These are phyloP conservation scores for Blastocystis sp. DNA, from an alignment of 352 stramenopile species.

Conservation along the genomic window DNA sequence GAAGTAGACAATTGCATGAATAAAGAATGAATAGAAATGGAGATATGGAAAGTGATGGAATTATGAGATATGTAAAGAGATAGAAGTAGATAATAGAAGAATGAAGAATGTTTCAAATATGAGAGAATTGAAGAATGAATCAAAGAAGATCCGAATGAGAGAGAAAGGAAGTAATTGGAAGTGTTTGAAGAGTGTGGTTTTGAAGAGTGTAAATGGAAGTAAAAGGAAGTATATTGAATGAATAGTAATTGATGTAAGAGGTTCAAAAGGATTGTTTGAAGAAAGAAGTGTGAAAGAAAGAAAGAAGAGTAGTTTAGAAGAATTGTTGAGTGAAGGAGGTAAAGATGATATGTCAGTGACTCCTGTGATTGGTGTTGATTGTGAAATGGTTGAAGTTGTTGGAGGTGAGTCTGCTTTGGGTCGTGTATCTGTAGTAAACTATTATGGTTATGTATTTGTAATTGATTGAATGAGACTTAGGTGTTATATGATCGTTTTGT, in stretches of 20 bases:
- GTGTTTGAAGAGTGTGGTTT: slow-evolving; percentile 10
- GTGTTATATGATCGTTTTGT: slow-evolving; percentile 72
- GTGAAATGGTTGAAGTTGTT: slow-evolving; percentile 78
- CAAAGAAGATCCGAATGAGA: neutral
- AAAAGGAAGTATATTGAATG: neutral
- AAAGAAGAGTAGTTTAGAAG: neutral
- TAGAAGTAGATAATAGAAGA: neutral
- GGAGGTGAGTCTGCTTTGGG: slow-evolving; percentile 69
- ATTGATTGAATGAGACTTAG: slow-evolving; percentile 64
- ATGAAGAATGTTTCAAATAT: neutral
- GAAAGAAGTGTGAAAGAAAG: neutral
- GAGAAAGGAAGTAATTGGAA: slow-evolving; percentile 25
- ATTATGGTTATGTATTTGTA: slow-evolving; percentile 65
- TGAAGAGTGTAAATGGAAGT: neutral
- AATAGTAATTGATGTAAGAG: neutral
- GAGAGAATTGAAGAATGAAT: neutral
- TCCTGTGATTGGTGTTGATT: slow-evolving; percentile 71
- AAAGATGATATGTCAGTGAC: neutral
- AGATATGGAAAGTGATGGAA: too few relatives aligned
- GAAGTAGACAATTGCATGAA: neutral
- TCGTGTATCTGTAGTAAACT: slow-evolving; percentile 73
- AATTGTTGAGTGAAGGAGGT: slow-evolving; percentile 20
- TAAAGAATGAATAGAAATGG: neutral
- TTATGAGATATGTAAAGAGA: neutral
- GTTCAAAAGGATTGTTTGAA: neutral